Percentiles rank a stretch among this genome's conserved stretches.
phyloP scores from a whole-genome alignment of 2,329 filamentous ascomycete species.

The Coniochaeta pulveracea region DNA sequence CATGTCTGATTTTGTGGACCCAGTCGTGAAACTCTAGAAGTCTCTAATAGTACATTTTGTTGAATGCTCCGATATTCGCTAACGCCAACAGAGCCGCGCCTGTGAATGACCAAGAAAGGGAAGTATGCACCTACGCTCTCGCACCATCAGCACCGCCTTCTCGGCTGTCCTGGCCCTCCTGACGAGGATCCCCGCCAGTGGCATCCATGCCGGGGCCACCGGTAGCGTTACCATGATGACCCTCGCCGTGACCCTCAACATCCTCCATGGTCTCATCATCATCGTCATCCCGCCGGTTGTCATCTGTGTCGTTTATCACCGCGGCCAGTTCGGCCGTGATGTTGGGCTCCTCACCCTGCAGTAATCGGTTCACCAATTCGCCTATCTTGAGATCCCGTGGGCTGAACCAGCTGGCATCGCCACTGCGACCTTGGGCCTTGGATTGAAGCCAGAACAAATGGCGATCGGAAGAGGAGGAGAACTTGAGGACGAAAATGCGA shows the following conservation, averaged over 20 bases:
- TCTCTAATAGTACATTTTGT: constrained; percentile 2
- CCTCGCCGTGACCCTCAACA: constrained; percentile 52
- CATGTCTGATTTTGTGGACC: constrained; percentile 2
- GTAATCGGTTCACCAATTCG: constrained; percentile 69
- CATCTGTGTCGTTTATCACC: constrained; percentile 39
- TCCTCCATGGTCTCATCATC: constrained; percentile 74
- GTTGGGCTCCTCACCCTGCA: constrained; percentile 84
- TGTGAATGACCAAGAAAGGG: constrained; percentile 18
- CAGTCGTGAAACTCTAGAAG: neutral
- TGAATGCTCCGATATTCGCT: neutral
- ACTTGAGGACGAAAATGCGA: constrained; percentile 88
- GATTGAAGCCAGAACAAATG: constrained; percentile 96
- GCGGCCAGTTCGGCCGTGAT: constrained; percentile 61
- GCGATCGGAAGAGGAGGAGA: constrained; percentile 80
- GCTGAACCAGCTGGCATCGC: constrained; percentile 69
- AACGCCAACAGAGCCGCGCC: constrained; percentile 2
- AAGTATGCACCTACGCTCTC: constrained; percentile 85
- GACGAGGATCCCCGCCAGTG: constrained; percentile 81
- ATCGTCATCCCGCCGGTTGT: constrained; percentile 28
- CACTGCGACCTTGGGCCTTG: constrained; percentile 61
- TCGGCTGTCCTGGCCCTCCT: constrained; percentile 79
- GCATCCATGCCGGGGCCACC: constrained; percentile 79
- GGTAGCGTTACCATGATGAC: constrained; percentile 48
- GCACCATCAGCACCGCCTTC: constrained; percentile 94
- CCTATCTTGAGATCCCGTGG: constrained; percentile 78